Percentiles rank a stretch among this genome's conserved stretches.
Conservation (phyloP, 257 asterid genomes). For the Solanum gracilifrons region DNA sequence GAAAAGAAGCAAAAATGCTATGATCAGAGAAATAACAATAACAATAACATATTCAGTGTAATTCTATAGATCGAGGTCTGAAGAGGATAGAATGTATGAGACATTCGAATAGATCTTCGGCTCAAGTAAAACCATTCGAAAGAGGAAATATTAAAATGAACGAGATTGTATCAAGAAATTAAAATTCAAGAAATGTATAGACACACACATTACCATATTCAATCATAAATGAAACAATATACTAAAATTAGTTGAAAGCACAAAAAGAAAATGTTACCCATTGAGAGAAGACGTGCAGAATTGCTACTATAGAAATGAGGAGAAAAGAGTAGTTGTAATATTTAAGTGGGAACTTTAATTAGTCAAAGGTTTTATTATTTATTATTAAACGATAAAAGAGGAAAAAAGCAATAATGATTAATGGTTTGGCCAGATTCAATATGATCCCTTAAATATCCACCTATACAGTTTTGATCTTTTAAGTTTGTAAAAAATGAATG, state of each 20-base stretch:
- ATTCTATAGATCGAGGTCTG: not conserved
- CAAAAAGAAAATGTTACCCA: not conserved
- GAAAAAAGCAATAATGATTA: not conserved
- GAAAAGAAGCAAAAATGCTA: not conserved
- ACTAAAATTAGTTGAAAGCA: not conserved
- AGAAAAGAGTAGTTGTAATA: not conserved
- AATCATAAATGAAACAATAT: not conserved
- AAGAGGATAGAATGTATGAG: too few relatives aligned
- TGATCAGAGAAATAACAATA: not conserved
- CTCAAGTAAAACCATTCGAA: not conserved
- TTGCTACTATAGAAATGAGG: not conserved
- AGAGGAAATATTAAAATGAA: not conserved
- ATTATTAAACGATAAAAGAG: not conserved
- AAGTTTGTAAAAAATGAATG: not conserved
- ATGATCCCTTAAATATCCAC: not conserved
- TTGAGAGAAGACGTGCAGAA: not conserved
- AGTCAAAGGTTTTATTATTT: not conserved
- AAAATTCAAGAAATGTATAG: not conserved
- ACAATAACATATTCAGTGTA: not conserved
- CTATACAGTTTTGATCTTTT: not conserved
- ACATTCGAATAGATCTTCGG: accelerated
- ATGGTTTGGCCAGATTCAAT: not conserved
- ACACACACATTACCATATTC: not conserved
- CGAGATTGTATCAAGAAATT: not conserved
- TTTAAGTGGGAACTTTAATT: not conserved